Evolutionary conservation across 331 rosid species (phyloP).

Genomic region (Malus hybrid): DNA sequence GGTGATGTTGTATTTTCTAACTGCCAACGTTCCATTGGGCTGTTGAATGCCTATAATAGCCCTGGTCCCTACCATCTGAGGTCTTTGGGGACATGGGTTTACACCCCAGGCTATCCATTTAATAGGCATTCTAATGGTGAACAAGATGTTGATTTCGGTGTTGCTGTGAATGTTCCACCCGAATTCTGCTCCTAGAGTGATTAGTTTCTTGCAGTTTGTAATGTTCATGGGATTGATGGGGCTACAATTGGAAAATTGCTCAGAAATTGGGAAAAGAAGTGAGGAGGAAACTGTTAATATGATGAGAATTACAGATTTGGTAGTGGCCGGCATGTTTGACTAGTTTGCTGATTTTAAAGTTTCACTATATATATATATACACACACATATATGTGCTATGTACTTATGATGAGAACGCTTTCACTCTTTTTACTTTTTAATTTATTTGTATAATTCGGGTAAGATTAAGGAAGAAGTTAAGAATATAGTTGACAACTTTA

Average conservation of each 20-base stretch:
- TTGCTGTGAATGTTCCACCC: conserved; percentile 37
- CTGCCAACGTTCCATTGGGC: not conserved
- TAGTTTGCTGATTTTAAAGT: not conserved
- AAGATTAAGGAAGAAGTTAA: conserved; percentile 7
- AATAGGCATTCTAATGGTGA: conserved; percentile 22
- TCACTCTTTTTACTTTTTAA: not conserved
- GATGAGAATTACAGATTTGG: not conserved
- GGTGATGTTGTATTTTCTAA: conserved; percentile 29
- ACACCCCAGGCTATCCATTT: conserved; percentile 88
- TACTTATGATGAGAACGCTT: not conserved
- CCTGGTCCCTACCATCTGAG: conserved; percentile 67
- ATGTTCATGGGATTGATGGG: conserved; percentile 7
- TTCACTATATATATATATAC: not conserved
- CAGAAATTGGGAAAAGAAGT: not conserved
- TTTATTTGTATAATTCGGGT: not conserved
- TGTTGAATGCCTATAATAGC: conserved; percentile 48
- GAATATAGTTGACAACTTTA: not conserved
- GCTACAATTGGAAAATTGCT: not conserved
- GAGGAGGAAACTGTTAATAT: conserved; percentile 18
- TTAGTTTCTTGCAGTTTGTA: conserved; percentile 41
- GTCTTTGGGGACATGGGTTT: conserved; percentile 35
- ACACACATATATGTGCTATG: not conserved
- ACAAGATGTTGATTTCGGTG: conserved; percentile 23
- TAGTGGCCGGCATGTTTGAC: conserved; percentile 13
- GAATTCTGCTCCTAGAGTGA: conserved; percentile 54